Percentiles rank a stretch among this genome's conserved stretches.
phyloP scores from a whole-genome alignment of 2,329 filamentous ascomycete genomes.

The Fonsecaea nubica region DNA sequence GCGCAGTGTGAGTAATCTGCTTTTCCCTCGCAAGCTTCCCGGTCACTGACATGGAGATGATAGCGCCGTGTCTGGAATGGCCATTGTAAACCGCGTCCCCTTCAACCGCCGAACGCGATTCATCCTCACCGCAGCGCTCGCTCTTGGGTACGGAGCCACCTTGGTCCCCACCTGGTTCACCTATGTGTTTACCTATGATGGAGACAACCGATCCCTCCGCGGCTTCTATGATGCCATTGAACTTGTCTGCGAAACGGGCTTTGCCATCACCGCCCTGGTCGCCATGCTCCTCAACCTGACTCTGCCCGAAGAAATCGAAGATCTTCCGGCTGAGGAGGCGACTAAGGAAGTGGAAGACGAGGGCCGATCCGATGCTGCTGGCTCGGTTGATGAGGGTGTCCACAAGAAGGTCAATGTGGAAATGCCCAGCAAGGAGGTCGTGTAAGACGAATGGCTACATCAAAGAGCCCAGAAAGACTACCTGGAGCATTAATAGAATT shows the following conservation, averaged over 20 bases:
- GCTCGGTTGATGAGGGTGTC: conserved; percentile 3
- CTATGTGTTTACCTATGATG: conserved; percentile 55
- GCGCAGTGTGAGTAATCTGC: conserved; percentile 55
- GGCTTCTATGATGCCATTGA: conserved; percentile 59
- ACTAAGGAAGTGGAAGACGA: conserved; percentile 33
- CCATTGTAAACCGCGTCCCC: conserved; percentile 67
- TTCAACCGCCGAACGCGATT: conserved; percentile 72
- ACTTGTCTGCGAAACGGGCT: conserved; percentile 71
- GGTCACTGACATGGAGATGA: not conserved
- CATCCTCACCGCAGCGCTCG: conserved; percentile 67
- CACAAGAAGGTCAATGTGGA: conserved; percentile 20
- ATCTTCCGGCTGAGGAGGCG: conserved; percentile 51
- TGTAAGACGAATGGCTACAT: conserved; percentile 18
- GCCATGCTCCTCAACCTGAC: conserved; percentile 75
- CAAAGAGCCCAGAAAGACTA: conserved; percentile 1
- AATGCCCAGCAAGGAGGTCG: conserved; percentile 28
- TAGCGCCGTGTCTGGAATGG: conserved; percentile 66
- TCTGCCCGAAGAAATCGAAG: conserved; percentile 77
- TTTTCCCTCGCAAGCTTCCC: not conserved
- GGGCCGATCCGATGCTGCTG: conserved; percentile 8
- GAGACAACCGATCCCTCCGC: conserved; percentile 72
- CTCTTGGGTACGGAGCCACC: conserved; percentile 64
- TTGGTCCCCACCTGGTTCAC: conserved; percentile 54
- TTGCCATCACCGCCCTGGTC: conserved; percentile 71
- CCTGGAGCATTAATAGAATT: not conserved